These are phyloP conservation scores for Trypanosoma melophagium DNA, from an alignment of 208 protist species.

Conservation along the genomic window DNA sequence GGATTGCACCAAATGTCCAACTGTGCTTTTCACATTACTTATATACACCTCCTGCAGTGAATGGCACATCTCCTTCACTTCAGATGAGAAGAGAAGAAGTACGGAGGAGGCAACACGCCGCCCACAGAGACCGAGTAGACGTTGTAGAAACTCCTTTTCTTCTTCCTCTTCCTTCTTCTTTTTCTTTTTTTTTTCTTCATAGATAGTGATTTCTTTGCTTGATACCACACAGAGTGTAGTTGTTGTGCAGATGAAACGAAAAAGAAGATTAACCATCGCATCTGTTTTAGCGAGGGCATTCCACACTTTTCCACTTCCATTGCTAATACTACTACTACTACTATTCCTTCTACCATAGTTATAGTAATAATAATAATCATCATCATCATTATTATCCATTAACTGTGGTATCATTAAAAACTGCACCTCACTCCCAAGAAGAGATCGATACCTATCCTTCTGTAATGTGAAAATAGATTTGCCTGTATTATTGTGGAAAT, in stretches of 20 bases:
- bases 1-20: slow-evolving; percentile 15
- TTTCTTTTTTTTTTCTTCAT: not conserved
- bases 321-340: too few relatives aligned
- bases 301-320: not conserved
- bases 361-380: not conserved
- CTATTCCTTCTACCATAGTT: too few relatives aligned
- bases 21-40: not conserved
- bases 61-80: not conserved
- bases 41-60: not conserved
- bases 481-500: too few relatives aligned
- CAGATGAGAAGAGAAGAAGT: not conserved
- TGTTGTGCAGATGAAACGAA: slow-evolving; percentile 4
- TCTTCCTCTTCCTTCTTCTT: not conserved
- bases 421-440: slow-evolving; percentile 7
- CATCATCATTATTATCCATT: not conserved
- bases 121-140: slow-evolving; percentile 19
- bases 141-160: slow-evolving; percentile 2
- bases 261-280: slow-evolving; percentile 9
- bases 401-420: slow-evolving; percentile 19
- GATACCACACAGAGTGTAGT: not conserved
- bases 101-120: slow-evolving; percentile 3
- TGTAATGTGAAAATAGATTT: not conserved
- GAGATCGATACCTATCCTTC: not conserved
- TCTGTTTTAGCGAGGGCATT: slow-evolving; percentile 1
- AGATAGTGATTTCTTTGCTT: not conserved